phyloP scores from a whole-genome alignment of 768 basidiomycete genomes.

The Leucosporidium creatinivorum region DNA sequence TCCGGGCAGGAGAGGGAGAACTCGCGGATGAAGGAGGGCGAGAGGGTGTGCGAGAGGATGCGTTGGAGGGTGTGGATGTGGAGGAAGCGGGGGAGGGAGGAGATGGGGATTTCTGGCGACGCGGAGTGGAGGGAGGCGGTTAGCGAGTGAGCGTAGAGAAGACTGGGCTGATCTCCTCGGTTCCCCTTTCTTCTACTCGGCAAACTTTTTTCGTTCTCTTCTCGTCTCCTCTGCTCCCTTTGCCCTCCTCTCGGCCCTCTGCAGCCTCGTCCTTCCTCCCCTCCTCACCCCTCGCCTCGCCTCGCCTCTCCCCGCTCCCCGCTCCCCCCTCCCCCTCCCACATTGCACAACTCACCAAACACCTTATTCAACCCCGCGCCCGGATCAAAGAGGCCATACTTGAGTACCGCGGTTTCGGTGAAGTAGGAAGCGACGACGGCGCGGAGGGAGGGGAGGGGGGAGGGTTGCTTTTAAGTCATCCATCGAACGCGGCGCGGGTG shows the following conservation, averaged over 20 bases:
- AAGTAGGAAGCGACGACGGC: constrained; percentile 21
- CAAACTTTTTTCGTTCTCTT: too few species aligned
- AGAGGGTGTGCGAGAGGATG: constrained; percentile 6
- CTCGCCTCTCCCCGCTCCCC: background rate
- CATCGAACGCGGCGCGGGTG: too few species aligned
- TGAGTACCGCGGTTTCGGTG: constrained; percentile 29
- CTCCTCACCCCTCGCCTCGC: too few species aligned
- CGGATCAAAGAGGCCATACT: constrained; percentile 26
- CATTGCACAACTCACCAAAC: constrained; percentile 17
- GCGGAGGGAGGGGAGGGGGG: constrained; percentile 17
- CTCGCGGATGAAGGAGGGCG: constrained; percentile 21
- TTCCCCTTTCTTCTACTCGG: too few species aligned
- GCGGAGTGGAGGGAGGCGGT: background rate
- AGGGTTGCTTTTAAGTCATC: background rate
- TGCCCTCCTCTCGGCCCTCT: too few species aligned
- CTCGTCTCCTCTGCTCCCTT: too few species aligned
- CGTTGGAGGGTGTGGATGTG: constrained; percentile 28
- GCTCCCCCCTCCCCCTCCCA: background rate
- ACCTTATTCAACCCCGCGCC: constrained; percentile 18
- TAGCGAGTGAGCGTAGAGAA: too few species aligned
- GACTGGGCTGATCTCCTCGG: too few species aligned
- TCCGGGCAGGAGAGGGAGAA: constrained; percentile 29
- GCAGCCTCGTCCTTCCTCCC: too few species aligned
- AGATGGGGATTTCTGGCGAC: constrained; percentile 28
- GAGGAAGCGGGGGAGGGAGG: constrained; percentile 28